Percentiles rank a stretch among this genome's conserved stretches.
Evolutionary conservation across 2,329 filamentous ascomycete species (phyloP).

Genomic region (Claviceps capensis): DNA sequence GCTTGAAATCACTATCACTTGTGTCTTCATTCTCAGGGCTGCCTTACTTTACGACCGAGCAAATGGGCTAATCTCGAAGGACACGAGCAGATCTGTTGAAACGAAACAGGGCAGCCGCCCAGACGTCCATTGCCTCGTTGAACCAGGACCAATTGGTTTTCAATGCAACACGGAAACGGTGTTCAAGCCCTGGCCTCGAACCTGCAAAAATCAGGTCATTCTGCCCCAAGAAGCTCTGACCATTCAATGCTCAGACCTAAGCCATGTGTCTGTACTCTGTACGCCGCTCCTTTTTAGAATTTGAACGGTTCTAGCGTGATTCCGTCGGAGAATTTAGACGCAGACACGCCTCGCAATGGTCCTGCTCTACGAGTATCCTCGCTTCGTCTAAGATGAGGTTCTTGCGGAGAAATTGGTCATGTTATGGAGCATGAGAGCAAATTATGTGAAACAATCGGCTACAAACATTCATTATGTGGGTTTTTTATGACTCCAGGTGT

Average conservation of each 20-base stretch:
- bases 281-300: not conserved
- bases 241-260: not conserved
- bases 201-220: not conserved
- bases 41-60: not conserved
- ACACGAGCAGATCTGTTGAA: not conserved
- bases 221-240: not conserved
- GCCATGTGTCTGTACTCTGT: conserved; percentile 4
- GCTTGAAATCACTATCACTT: too few relatives aligned
- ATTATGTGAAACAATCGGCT: not conserved
- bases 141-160: not conserved
- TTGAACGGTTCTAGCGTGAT: conserved; percentile 4
- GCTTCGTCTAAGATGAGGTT: not conserved
- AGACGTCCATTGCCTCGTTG: not conserved
- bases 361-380: not conserved
- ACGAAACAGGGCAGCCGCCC: not conserved
- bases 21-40: not conserved
- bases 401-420: not conserved
- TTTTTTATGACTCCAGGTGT: conserved; percentile 1
- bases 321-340: conserved; percentile 6
- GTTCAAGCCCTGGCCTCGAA: not conserved
- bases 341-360: not conserved
- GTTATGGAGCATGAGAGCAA: not conserved
- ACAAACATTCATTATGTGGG: not conserved
- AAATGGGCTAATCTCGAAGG: not conserved
- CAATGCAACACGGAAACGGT: not conserved